Evolutionary conservation across 495 filamentous ascomycete genomes (phyloP), one percentile per base, ranked within the genome.

Genomic region (Hypoxylon subgilvum): DNA sequence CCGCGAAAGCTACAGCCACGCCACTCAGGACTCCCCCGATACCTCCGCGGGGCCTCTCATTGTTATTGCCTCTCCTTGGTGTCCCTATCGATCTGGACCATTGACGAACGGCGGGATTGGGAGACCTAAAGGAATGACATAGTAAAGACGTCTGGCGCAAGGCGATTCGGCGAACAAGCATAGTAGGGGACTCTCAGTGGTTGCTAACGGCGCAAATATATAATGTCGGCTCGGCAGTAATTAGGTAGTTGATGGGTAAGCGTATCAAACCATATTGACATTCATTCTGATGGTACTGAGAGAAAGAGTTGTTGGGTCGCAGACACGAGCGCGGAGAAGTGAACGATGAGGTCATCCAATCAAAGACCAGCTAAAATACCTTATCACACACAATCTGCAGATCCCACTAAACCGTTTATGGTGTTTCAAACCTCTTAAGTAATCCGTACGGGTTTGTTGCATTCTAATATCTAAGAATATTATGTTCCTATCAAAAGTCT

Each of bases 41-140:
- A 22, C 57, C 39, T 32, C 67, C n/a, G 22, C 54, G 50, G 4
- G 18, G 23, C 1, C 32, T 23, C 19, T 12, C 25, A 2, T 34
- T 36, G 12, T 17, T 42, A 16, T 52, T 30, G 3, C 31, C 25
- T 10, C 7, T 23, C 7, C 23, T 18, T 9, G 57, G 25, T 4
- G 66, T 67, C 45, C 66, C 71, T 35, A 52, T 32, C 23, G 60
- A 57, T 43, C 75, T 72, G 2, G 56, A 44, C 69, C 69, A 75
- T 66, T 69, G 73, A 6, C 61, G 56, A n/a, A 52, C n/a, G 6
- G 27, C 2, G 3, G 38, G 14, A 2, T 14, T 47, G 6, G 17
- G 36, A 7, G 25, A 44, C 10, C 40, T 58, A 5, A 61, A 10
- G 12, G 56, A 38, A 18, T 55, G 59, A 28, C 54, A 58, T 36